These are phyloP conservation scores for Pyrenochaeta sp. DNA, from an alignment of 2,329 filamentous ascomycete species.

Conservation along the genomic window DNA sequence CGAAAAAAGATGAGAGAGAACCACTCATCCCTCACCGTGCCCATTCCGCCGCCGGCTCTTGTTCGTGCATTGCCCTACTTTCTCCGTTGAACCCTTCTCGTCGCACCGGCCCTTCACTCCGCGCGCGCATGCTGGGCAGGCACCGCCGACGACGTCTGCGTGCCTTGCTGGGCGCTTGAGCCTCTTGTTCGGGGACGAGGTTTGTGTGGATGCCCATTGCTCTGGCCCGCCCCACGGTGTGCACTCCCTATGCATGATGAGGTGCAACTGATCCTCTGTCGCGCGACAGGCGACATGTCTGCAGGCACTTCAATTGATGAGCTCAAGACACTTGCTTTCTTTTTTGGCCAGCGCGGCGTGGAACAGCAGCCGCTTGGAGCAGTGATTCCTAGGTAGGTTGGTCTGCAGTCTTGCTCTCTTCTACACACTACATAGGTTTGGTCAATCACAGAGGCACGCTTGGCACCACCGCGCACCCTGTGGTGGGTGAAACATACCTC, in stretches of 20 bases:
- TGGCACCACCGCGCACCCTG: slow-evolving; percentile 11
- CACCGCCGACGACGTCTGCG: slow-evolving; percentile 12
- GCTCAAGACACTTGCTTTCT: no score
- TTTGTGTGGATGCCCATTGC: slow-evolving; percentile 28
- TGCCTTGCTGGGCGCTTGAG: slow-evolving; percentile 17
- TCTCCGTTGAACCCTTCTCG: background rate
- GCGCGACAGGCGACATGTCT: slow-evolving; percentile 2
- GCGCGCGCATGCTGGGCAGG: slow-evolving; percentile 5
- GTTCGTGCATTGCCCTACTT: no score
- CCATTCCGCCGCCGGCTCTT: no score
- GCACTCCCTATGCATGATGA: slow-evolving; percentile 1
- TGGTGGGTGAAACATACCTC: slow-evolving; percentile 22
- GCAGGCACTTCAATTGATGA: background rate
- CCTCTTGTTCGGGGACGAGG: no score
- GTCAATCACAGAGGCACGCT: background rate
- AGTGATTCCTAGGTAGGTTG: no score
- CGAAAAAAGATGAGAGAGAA: no score
- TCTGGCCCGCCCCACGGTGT: slow-evolving; percentile 4
- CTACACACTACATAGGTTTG: no score
- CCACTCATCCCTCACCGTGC: no score
- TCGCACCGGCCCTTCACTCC: slow-evolving; percentile 4
- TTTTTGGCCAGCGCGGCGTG: no score
- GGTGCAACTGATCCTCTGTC: slow-evolving; percentile 4
- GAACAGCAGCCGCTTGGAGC: no score
- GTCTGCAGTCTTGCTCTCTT: background rate